A percentile compares a stretch with the other conserved stretches of the same genome.
Conservation (phyloP, 2,329 filamentous ascomycete species). For the Colletotrichum liaoningense region DNA sequence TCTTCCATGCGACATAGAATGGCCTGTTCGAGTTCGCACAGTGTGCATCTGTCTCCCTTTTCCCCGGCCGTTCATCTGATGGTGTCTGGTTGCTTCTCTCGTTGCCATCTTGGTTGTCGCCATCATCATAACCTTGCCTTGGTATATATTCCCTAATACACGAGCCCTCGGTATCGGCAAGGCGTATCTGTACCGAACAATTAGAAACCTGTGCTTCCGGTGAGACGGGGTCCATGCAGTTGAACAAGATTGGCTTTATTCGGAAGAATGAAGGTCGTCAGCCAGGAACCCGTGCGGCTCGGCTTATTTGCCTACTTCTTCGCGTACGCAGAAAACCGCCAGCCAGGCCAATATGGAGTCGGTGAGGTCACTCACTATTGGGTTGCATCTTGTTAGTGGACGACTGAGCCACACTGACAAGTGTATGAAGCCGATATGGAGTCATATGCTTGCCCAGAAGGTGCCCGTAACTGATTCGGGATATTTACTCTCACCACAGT, state of each 20-base stretch:
- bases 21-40: background rate
- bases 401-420: background rate
- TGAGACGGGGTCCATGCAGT: constrained; percentile 20
- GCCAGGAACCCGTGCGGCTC: constrained; percentile 12
- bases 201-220: background rate
- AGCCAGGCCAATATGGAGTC: constrained; percentile 12
- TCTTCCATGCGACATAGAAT: background rate
- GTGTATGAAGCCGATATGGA: constrained; percentile 1
- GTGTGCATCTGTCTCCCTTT: no score
- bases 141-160: background rate
- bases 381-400: background rate
- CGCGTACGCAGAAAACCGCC: background rate
- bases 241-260: constrained; percentile 18
- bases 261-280: background rate
- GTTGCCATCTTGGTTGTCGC: background rate
- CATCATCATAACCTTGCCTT: background rate
- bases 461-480: background rate
- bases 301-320: constrained; percentile 17
- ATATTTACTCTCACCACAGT: background rate
- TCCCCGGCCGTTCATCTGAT: constrained; percentile 3
- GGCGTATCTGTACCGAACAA: background rate
- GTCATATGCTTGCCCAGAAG: background rate
- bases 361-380: constrained; percentile 7
- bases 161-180: background rate
- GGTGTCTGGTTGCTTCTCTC: background rate